These are phyloP conservation scores for Mycena floridula DNA, from an alignment of 768 basidiomycete species.

Conservation along the genomic window DNA sequence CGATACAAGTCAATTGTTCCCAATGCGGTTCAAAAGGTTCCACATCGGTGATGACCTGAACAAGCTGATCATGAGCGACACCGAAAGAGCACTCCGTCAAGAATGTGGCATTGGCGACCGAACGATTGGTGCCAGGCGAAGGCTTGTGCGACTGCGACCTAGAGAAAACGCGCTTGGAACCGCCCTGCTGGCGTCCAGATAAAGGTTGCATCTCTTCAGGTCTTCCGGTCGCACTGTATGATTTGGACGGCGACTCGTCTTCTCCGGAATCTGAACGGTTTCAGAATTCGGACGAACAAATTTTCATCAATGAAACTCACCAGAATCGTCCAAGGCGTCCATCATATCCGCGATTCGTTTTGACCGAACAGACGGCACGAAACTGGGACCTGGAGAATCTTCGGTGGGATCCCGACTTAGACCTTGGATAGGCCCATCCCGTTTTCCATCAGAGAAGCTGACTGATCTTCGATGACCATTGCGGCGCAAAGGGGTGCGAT, in stretches of 20 bases:
- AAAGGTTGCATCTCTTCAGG: slow-evolving; percentile 45
- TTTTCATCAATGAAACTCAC: slow-evolving; percentile 31
- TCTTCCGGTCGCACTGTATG: slow-evolving; percentile 35
- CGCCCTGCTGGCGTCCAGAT: slow-evolving; percentile 32
- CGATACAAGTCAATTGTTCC: slow-evolving; percentile 73
- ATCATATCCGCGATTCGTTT: slow-evolving; percentile 81
- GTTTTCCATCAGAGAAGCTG: slow-evolving; percentile 94
- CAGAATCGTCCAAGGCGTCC: slow-evolving; percentile 61
- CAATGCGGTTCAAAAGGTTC: slow-evolving; percentile 94
- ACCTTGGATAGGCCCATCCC: slow-evolving; percentile 81
- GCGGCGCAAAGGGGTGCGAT: slow-evolving; percentile 49
- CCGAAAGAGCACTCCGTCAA: slow-evolving; percentile 97
- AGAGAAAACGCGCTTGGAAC: slow-evolving; percentile 34
- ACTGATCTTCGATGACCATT: slow-evolving; percentile 72
- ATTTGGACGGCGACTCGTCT: slow-evolving; percentile 51
- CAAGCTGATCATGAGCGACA: slow-evolving; percentile 85
- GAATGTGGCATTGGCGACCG: slow-evolving; percentile 40
- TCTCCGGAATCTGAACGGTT: slow-evolving; percentile 31
- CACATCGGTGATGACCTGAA: slow-evolving; percentile 90
- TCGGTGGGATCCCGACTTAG: slow-evolving; percentile 35
- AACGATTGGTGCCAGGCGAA: slow-evolving; percentile 23
- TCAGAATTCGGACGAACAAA: slow-evolving; percentile 7
- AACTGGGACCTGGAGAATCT: slow-evolving; percentile 17
- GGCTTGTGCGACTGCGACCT: slow-evolving; percentile 33
- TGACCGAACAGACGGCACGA: slow-evolving; percentile 60